Conservation (phyloP, 768 basidiomycete genomes). For the Suillus bovinus region DNA sequence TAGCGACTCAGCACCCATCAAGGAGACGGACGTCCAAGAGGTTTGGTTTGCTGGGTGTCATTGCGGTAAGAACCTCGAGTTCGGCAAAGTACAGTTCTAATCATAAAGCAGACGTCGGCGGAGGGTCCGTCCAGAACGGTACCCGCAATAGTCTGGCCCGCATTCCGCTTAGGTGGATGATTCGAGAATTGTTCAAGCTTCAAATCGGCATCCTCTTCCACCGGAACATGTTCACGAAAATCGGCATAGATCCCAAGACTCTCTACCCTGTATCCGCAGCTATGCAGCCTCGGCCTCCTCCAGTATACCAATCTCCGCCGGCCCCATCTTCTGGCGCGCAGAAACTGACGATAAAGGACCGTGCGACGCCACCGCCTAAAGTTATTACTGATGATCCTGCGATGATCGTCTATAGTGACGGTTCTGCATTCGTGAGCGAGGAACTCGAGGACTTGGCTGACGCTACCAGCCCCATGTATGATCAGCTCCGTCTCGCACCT, state of each 20-base stretch:
- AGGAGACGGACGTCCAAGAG: slow-evolving; percentile 62
- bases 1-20: slow-evolving; percentile 16
- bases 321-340: slow-evolving; percentile 17
- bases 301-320: slow-evolving; percentile 29
- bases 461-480: slow-evolving; percentile 50
- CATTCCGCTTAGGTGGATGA: slow-evolving; percentile 78
- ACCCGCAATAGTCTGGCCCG: slow-evolving; percentile 61
- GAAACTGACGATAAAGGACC: slow-evolving; percentile 13
- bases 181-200: slow-evolving; percentile 61
- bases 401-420: slow-evolving; percentile 20
- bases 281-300: slow-evolving; percentile 32
- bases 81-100: background rate
- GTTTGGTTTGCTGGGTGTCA: slow-evolving; percentile 84
- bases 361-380: slow-evolving; percentile 17
- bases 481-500: slow-evolving; percentile 50
- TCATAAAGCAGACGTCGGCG: slow-evolving; percentile 63
- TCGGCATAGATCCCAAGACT: slow-evolving; percentile 48
- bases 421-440: slow-evolving; percentile 38
- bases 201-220: slow-evolving; percentile 62
- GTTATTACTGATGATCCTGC: slow-evolving; percentile 15
- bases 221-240: slow-evolving; percentile 37
- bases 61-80: slow-evolving; percentile 47
- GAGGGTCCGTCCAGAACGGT: slow-evolving; percentile 63
- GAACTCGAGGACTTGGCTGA: slow-evolving; percentile 68
- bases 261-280: slow-evolving; percentile 38